Evolutionary conservation across 108 stramenopile species (phyloP), one percentile per base, ranked within the genome.

Genomic region (Nitzschia sp.): DNA sequence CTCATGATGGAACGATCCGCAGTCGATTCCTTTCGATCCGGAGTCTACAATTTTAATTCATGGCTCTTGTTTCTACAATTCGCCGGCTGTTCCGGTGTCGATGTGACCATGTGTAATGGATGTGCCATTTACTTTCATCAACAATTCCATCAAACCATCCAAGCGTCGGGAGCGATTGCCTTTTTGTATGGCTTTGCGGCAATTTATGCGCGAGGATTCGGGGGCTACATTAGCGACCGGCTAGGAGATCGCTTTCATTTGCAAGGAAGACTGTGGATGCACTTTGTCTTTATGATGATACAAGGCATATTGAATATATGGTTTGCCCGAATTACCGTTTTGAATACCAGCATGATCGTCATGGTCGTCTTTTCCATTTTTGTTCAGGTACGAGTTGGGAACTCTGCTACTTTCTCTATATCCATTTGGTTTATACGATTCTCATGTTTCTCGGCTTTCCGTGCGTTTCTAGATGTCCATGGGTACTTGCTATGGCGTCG

Each of bases 31-130:
- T 79, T 81, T 56, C 77, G 81, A 34, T 77, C 76, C 13, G 76
- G 76, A 47, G 81, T 68, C 28, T 19, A 72, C 30, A 84, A 88
- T 67, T 21, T 80, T 57, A 88, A 86, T 58, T 81, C 87, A 0
- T 90, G 87, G 86, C 24, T 90, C 33, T 57, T 90, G 47, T 82
- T 70, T 61, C 9, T 84, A 15, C 86, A 87, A 71, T 88, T 82
- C 76, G 87, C 85, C 0, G 73, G 69, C 32, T 85, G 77, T 64
- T 84, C 79, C 63, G 89, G 89, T 19, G 80, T 88, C 11, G 89
- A 91, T 46, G 54, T 87, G 42, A 85, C 84, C 47, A 75, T 88
- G 73, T 77, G 82, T 82, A 91, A 91, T 68, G 78, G 62, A 26
- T 70, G 76, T 23, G 81, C 89, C 33, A 35, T 75, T 9, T 88